Conservation (phyloP, 2,329 filamentous ascomycete genomes). For the Didymella pinodella region DNA sequence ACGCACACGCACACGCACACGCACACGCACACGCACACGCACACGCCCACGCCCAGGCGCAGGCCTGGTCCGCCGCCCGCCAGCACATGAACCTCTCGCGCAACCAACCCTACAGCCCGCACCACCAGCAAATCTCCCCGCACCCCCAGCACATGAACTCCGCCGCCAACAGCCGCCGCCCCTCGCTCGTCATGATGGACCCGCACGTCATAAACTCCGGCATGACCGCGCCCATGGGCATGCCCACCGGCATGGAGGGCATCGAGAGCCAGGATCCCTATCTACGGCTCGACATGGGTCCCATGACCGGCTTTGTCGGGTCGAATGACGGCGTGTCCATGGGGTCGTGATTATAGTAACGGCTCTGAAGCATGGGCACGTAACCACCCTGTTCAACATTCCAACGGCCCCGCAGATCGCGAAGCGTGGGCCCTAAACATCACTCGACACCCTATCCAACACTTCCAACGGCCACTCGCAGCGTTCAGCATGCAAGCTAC, state of each 20-base stretch:
- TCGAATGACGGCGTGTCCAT: conserved; percentile 34
- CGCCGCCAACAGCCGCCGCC: conserved; percentile 42
- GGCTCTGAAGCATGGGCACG: no score
- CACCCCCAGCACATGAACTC: conserved; percentile 42
- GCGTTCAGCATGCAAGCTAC: conserved; percentile 14
- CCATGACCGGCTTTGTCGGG: conserved; percentile 40
- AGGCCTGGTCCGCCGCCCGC: conserved; percentile 45
- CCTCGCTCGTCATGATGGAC: conserved; percentile 44
- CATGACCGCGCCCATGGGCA: conserved; percentile 26
- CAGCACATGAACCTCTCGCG: conserved; percentile 50
- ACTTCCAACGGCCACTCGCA: conserved; percentile 2
- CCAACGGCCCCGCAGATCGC: no score
- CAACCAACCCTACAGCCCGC: conserved; percentile 42
- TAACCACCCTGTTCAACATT: no score
- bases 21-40: conserved; percentile 40
- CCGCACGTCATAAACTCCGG: conserved; percentile 34
- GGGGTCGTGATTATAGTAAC: conserved; percentile 15
- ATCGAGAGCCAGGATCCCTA: conserved; percentile 46
- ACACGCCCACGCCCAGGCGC: conserved; percentile 38
- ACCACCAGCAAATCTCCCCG: conserved; percentile 39
- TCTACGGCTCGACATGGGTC: conserved; percentile 44
- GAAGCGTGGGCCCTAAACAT: no score
- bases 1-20: conserved; percentile 40
- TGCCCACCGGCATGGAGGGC: conserved; percentile 44
- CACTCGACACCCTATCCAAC: neutral